These are phyloP conservation scores for Pseudocercospora fijiensis DNA, from an alignment of 2,329 filamentous ascomycete species.

Conservation along the genomic window DNA sequence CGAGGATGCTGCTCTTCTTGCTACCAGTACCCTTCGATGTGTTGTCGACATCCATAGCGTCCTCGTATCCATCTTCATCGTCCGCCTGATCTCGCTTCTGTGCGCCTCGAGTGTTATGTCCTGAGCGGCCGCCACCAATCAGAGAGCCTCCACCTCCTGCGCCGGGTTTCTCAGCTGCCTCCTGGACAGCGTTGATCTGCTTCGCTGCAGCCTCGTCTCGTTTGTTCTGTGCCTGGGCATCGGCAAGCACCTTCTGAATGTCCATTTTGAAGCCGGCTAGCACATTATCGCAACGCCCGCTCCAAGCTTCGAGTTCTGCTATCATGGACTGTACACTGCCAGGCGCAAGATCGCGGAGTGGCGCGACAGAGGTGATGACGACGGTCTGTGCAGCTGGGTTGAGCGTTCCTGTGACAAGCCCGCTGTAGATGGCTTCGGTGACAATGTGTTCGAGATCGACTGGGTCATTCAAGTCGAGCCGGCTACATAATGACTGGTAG, in stretches of 20 bases:
- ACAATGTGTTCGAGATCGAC: constrained; percentile 81
- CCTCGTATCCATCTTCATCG: constrained; percentile 34
- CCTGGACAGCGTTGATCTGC: constrained; percentile 39
- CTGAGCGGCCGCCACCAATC: constrained; percentile 7
- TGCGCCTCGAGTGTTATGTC: constrained; percentile 18
- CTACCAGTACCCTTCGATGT: neutral
- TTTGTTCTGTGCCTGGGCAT: constrained; percentile 44
- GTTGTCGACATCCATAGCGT: constrained; percentile 39
- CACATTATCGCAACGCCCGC: constrained; percentile 70
- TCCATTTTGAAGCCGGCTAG: constrained; percentile 74
- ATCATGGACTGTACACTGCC: constrained; percentile 69
- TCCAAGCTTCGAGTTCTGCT: constrained; percentile 69
- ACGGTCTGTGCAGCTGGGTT: constrained; percentile 75
- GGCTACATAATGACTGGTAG: constrained; percentile 66
- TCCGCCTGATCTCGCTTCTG: constrained; percentile 26
- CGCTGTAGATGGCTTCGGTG: constrained; percentile 82
- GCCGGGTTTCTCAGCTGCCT: constrained; percentile 27
- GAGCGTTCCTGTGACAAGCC: constrained; percentile 76
- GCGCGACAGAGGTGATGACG: constrained; percentile 74
- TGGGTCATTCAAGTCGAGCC: constrained; percentile 65
- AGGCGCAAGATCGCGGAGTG: constrained; percentile 80
- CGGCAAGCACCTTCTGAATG: constrained; percentile 62
- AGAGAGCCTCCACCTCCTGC: constrained; percentile 11
- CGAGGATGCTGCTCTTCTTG: neutral
- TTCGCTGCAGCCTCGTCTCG: constrained; percentile 45